These are phyloP conservation scores for Avena sativa DNA, from an alignment of 176 grass and related monocot species.

Conservation along the genomic window DNA sequence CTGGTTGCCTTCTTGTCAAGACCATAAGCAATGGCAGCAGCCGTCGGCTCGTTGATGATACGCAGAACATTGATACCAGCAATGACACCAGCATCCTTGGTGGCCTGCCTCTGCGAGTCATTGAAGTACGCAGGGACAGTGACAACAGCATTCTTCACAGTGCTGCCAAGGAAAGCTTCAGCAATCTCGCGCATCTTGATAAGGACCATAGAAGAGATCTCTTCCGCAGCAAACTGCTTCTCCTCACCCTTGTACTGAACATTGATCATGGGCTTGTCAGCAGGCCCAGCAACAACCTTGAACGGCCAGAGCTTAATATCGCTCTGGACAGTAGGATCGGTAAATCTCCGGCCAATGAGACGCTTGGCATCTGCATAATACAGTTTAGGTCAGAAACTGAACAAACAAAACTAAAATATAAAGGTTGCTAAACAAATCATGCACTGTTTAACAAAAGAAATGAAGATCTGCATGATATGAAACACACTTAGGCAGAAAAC, in stretches of 20 bases:
- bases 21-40: conserved; percentile 65
- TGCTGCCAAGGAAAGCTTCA: conserved; percentile 60
- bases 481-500: not conserved
- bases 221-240: conserved; percentile 67
- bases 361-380: conserved; percentile 65
- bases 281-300: conserved; percentile 62
- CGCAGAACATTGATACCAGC: conserved; percentile 68
- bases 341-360: conserved; percentile 59
- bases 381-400: not conserved
- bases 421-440: not conserved
- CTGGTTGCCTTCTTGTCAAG: conserved; percentile 63
- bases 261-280: conserved; percentile 66
- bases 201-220: conserved; percentile 63
- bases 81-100: conserved; percentile 66
- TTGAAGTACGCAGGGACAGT: conserved; percentile 70
- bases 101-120: conserved; percentile 65
- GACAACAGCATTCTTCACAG: conserved; percentile 58
- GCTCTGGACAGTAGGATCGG: conserved; percentile 59
- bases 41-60: conserved; percentile 58
- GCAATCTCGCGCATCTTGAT: conserved; percentile 75
- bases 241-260: conserved; percentile 76
- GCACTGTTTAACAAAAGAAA: not conserved
- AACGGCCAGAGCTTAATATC: conserved; percentile 65
- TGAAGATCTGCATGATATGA: not conserved
- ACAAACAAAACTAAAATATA: not conserved